phyloP scores from a whole-genome alignment of 2,329 filamentous ascomycete species.

The Chaetomium sp. region DNA sequence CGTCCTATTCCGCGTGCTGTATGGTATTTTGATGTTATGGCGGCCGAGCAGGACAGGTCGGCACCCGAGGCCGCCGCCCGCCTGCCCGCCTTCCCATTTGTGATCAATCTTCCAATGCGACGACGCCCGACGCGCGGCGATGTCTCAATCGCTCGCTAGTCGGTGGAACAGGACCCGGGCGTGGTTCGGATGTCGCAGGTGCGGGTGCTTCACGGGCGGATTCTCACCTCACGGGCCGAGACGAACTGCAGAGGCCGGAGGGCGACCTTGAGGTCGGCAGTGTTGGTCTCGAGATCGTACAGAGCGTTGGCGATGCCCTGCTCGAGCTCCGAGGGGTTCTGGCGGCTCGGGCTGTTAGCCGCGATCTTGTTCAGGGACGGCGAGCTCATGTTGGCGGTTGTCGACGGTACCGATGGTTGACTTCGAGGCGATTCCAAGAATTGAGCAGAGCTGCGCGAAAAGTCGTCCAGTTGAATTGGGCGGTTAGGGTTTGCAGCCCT shows the following conservation, averaged over 20 bases:
- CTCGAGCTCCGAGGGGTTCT: conserved; percentile 97
- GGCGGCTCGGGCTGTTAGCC: conserved; percentile 92
- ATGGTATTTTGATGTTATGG: conserved; percentile 36
- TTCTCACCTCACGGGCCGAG: conserved; percentile 98
- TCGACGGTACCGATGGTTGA: conserved; percentile 32
- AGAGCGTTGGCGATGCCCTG: conserved; percentile 94
- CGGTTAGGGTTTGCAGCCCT: conserved; percentile 36
- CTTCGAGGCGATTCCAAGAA: conserved; percentile 16
- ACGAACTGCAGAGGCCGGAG: conserved; percentile 98
- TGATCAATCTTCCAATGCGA: conserved; percentile 36
- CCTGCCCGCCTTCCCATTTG: conserved; percentile 32
- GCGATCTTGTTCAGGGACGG: conserved; percentile 97
- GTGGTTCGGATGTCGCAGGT: conserved; percentile 28
- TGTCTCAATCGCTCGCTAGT: conserved; percentile 31
- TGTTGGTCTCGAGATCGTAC: conserved; percentile 99
- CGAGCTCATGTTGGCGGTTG: conserved; percentile 61
- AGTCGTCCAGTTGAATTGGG: conserved; percentile 22
- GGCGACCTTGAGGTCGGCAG: conserved; percentile 92
- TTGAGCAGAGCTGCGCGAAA: conserved; percentile 24
- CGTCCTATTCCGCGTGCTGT: conserved; percentile 64
- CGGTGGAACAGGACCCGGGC: conserved; percentile 51
- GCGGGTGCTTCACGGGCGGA: conserved; percentile 37
- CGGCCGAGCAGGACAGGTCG: conserved; percentile 29
- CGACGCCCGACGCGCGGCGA: conserved; percentile 34
- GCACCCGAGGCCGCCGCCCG: conserved; percentile 23